Percentiles rank a stretch among this genome's conserved stretches.
These are phyloP conservation scores for Microbotryum silenes-acaulis DNA, from an alignment of 1,284 basidiomycete genomes.

Conservation along the genomic window DNA sequence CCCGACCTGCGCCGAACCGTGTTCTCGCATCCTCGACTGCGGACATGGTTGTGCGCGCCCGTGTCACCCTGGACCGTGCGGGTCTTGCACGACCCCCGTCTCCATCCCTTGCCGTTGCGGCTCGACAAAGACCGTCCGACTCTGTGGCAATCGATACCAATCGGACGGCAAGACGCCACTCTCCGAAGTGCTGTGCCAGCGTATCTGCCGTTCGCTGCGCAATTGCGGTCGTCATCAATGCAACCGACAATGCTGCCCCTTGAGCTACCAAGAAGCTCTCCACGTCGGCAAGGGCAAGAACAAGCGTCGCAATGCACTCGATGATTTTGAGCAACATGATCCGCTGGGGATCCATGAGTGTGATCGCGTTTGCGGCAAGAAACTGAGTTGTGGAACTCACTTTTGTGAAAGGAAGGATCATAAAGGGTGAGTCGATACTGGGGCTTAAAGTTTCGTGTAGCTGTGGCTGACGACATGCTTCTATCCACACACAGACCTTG, in stretches of 20 bases:
- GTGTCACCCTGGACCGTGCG: slow-evolving; percentile 39
- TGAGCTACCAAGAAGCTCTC: slow-evolving; percentile 52
- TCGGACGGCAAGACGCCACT: not conserved
- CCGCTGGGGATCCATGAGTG: slow-evolving; percentile 28
- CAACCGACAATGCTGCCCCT: slow-evolving; percentile 68
- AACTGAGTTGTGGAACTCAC: slow-evolving; percentile 38
- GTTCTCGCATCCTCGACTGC: slow-evolving; percentile 55
- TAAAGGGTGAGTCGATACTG: slow-evolving; percentile 45
- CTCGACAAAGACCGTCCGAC: slow-evolving; percentile 24
- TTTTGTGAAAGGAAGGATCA: slow-evolving; percentile 64
- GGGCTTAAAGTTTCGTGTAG: not conserved
- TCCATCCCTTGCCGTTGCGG: slow-evolving; percentile 35
- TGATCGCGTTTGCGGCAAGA: slow-evolving; percentile 35
- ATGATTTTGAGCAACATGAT: slow-evolving; percentile 28
- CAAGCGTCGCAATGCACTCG: slow-evolving; percentile 10
- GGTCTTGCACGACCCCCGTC: slow-evolving; percentile 24
- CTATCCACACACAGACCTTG: slow-evolving; percentile 46
- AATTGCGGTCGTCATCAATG: slow-evolving; percentile 69
- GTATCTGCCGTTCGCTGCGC: slow-evolving; percentile 48
- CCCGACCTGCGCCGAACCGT: slow-evolving; percentile 64
- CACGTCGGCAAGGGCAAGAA: slow-evolving; percentile 52
- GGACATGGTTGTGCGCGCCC: slow-evolving; percentile 63
- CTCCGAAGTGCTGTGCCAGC: slow-evolving; percentile 63
- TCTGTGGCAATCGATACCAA: slow-evolving; percentile 12
- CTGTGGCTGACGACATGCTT: not conserved